phyloP scores from a whole-genome alignment of 179 eudicot species.

The Patellifolia procumbens region DNA sequence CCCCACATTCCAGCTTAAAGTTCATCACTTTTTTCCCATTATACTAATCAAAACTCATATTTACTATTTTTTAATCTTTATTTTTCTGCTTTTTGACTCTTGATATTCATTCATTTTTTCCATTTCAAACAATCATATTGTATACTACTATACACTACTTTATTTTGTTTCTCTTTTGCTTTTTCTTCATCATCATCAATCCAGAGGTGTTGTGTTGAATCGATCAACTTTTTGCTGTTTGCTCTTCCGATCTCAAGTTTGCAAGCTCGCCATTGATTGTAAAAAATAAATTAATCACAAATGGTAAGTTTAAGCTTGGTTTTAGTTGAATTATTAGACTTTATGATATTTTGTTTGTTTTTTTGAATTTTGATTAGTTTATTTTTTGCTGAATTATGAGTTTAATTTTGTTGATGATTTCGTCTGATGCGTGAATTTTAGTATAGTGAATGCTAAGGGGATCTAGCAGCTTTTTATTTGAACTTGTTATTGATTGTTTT shows the following conservation, averaged over 20 bases:
- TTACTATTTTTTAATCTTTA: background rate
- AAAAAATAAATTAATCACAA: too few species aligned
- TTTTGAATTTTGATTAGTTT: background rate
- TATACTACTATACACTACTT: slow-evolving; percentile 9
- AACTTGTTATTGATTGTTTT: too few species aligned
- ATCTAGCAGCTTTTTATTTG: too few species aligned
- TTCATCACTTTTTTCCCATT: slow-evolving; percentile 34
- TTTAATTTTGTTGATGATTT: slow-evolving; percentile 29
- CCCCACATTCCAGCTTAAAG: slow-evolving; percentile 35
- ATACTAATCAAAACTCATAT: slow-evolving; percentile 2
- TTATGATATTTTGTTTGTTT: background rate
- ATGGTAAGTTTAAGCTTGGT: slow-evolving; percentile 31
- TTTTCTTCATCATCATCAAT: background rate
- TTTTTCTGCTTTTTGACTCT: background rate
- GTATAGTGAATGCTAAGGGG: too few species aligned
- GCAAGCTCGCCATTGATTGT: slow-evolving; percentile 31
- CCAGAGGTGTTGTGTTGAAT: slow-evolving; percentile 4
- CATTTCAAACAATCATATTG: slow-evolving; percentile 2
- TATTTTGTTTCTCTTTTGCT: background rate
- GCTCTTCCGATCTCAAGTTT: slow-evolving; percentile 5
- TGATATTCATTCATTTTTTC: background rate
- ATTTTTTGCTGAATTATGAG: slow-evolving; percentile 1
- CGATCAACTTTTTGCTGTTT: slow-evolving; percentile 6
- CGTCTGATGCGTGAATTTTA: background rate
- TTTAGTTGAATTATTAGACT: background rate